Evolutionary conservation across 306 rosid species (phyloP).

Genomic region (Castanopsis chinensis): DNA sequence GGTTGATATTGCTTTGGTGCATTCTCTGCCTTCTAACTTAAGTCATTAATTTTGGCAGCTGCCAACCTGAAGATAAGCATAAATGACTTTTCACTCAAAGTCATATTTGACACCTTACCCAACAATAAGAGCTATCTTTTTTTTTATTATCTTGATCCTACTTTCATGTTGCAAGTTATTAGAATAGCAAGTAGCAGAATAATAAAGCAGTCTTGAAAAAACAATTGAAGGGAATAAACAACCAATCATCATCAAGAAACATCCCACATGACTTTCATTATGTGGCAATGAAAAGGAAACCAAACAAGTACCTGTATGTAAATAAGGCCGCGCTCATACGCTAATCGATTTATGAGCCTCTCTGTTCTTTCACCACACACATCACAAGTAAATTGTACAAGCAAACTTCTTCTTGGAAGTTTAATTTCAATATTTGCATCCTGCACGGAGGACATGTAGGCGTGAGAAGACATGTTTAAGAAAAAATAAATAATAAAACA

Average conservation of each 20-base stretch:
- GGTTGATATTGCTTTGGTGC: background rate
- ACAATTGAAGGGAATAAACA: background rate
- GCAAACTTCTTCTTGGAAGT: conserved; percentile 87
- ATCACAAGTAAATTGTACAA: conserved; percentile 73
- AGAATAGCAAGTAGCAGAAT: background rate
- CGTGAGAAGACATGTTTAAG: background rate
- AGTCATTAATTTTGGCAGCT: background rate
- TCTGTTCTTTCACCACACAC: conserved; percentile 77
- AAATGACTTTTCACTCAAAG: background rate
- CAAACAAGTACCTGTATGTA: conserved; percentile 67
- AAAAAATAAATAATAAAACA: background rate
- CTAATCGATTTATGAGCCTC: conserved; percentile 71
- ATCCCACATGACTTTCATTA: background rate
- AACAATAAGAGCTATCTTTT: background rate
- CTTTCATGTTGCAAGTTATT: background rate
- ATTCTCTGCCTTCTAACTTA: background rate
- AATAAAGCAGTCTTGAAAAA: background rate
- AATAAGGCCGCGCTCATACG: conserved; percentile 74
- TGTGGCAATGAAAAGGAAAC: conserved; percentile 9
- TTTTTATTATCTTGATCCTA: background rate
- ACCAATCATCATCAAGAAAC: conserved; percentile 4
- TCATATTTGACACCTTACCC: conserved; percentile 1
- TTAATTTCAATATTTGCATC: conserved; percentile 55
- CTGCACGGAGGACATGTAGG: conserved; percentile 33
- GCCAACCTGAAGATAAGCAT: background rate